Conservation (phyloP, 208 protist species). For the Entamoeba dispar region DNA sequence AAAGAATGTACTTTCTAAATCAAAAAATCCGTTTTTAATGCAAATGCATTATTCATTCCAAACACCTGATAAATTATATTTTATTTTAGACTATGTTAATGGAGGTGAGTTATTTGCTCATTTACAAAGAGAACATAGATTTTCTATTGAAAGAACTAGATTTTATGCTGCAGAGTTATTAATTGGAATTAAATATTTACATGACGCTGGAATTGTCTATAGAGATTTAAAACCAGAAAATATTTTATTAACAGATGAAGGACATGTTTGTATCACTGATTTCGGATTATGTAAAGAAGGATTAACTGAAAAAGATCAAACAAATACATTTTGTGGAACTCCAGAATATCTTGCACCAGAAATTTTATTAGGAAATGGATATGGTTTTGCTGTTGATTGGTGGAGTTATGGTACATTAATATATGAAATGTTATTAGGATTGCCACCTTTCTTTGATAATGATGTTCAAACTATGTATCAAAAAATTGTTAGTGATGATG, state of each 20-base stretch:
- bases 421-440: slow-evolving; percentile 57
- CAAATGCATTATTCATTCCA: slow-evolving; percentile 44
- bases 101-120: slow-evolving; percentile 43
- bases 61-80: slow-evolving; percentile 39
- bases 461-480: slow-evolving; percentile 56
- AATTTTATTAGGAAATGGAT: slow-evolving; percentile 60
- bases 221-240: slow-evolving; percentile 27
- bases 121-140: slow-evolving; percentile 17
- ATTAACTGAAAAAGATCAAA: neutral
- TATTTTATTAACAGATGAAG: slow-evolving; percentile 12
- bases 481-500: slow-evolving; percentile 54
- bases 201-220: slow-evolving; percentile 19
- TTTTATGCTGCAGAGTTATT: slow-evolving; percentile 44
- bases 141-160: neutral
- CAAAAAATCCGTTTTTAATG: slow-evolving; percentile 40
- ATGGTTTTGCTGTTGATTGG: slow-evolving; percentile 79
- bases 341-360: slow-evolving; percentile 54
- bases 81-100: slow-evolving; percentile 44
- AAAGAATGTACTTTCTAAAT: slow-evolving; percentile 23
- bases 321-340: slow-evolving; percentile 25
- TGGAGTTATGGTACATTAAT: slow-evolving; percentile 75
- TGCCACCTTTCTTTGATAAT: slow-evolving; percentile 62
- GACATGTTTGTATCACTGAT: slow-evolving; percentile 22
- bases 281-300: slow-evolving; percentile 18
- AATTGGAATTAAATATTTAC: slow-evolving; percentile 39